These are phyloP conservation scores for Coniochaeta sp. DNA, from an alignment of 2,329 filamentous ascomycete species.

Conservation along the genomic window DNA sequence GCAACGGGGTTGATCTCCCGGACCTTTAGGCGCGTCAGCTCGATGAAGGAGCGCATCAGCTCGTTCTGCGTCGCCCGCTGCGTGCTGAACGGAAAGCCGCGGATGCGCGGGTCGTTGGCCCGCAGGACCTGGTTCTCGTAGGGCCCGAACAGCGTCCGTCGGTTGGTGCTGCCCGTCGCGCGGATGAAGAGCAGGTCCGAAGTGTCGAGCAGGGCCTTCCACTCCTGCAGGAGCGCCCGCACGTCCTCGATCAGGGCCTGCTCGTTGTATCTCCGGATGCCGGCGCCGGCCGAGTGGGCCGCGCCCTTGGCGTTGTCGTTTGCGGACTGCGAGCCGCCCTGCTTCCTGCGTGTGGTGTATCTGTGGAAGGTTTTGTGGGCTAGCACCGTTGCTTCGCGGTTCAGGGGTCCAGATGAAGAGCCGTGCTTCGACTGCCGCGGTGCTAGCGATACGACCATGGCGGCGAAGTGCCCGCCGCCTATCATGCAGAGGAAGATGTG, in stretches of 20 bases:
- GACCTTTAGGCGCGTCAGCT: slow-evolving; percentile 85
- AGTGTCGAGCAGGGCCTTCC: slow-evolving; percentile 78
- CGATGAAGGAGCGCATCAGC: slow-evolving; percentile 88
- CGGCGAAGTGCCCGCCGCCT: slow-evolving; percentile 93
- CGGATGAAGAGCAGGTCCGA: slow-evolving; percentile 83
- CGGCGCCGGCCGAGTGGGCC: slow-evolving; percentile 89
- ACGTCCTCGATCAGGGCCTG: slow-evolving; percentile 85
- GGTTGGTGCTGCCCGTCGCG: slow-evolving; percentile 79
- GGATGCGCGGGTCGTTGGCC: slow-evolving; percentile 69
- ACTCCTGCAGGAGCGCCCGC: slow-evolving; percentile 69
- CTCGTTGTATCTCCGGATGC: slow-evolving; percentile 88
- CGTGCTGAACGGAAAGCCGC: slow-evolving; percentile 90
- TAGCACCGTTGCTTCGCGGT: slow-evolving; percentile 78
- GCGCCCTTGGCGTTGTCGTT: slow-evolving; percentile 92
- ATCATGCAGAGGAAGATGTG: slow-evolving; percentile 99
- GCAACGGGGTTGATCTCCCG: slow-evolving; percentile 66
- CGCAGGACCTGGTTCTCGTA: slow-evolving; percentile 83
- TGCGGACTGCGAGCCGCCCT: slow-evolving; percentile 89
- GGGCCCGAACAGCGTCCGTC: slow-evolving; percentile 80
- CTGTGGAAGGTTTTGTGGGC: slow-evolving; percentile 97
- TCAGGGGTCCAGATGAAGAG: slow-evolving; percentile 51
- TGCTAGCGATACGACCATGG: slow-evolving; percentile 85
- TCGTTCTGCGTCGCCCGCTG: slow-evolving; percentile 87
- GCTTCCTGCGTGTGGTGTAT: slow-evolving; percentile 92
- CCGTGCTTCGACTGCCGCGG: slow-evolving; percentile 67